Percentiles rank a stretch among this genome's conserved stretches.
Conservation (phyloP, 2,329 filamentous ascomycete species). For the Celoporthe dispersa region DNA sequence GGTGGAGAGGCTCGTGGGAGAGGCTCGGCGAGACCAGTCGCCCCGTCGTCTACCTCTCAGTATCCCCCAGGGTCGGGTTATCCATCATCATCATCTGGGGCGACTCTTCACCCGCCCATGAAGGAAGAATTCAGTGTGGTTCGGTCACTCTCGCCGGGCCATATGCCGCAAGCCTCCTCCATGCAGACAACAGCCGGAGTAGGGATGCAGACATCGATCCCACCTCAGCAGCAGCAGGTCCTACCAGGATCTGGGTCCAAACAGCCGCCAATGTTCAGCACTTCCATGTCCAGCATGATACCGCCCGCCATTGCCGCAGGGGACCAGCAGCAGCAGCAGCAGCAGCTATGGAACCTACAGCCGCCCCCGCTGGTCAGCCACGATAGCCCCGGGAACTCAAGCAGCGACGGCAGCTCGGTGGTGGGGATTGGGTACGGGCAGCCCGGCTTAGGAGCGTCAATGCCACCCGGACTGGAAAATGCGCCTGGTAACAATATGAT, state of each 20-base stretch:
- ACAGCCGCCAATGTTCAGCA: conserved; percentile 8
- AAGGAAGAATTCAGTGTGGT: conserved; percentile 8
- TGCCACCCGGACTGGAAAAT: not conserved
- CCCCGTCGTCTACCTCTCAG: conserved; percentile 8
- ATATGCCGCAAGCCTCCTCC: not conserved
- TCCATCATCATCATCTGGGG: not conserved
- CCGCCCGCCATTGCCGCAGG: conserved; percentile 54
- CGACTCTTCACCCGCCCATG: not conserved
- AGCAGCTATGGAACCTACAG: conserved; percentile 51
- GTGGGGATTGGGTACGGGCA: conserved; percentile 30
- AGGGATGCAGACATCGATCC: conserved; percentile 6
- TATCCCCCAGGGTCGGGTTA: conserved; percentile 11
- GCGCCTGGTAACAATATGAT: not conserved
- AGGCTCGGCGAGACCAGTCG: not conserved
- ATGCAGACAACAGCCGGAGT: not conserved
- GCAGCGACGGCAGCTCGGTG: conserved; percentile 46
- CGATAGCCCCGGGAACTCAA: conserved; percentile 46
- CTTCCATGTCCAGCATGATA: conserved; percentile 39
- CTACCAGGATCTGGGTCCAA: conserved; percentile 22
- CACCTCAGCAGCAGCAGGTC: conserved; percentile 21
- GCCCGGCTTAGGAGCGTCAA: conserved; percentile 9
- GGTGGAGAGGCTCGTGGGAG: not conserved
- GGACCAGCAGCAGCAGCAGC: conserved; percentile 44
- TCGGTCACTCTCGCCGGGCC: not conserved
- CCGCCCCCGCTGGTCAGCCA: conserved; percentile 44